Evolutionary conservation across 2,329 filamentous ascomycete genomes (phyloP).

Genomic region (Drechmeria coniospora): DNA sequence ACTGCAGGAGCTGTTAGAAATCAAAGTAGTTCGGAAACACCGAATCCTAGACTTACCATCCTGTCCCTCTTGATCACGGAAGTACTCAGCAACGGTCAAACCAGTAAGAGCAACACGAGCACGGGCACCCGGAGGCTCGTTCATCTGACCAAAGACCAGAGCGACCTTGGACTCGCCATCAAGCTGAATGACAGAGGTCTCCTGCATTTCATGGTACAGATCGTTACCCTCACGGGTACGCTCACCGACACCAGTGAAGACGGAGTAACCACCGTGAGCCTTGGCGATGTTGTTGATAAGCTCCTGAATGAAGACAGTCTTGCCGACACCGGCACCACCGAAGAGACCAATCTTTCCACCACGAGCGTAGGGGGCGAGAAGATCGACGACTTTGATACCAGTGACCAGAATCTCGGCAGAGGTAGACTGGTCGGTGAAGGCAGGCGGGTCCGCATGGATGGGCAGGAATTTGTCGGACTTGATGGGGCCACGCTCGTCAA

Average conservation of each 20-base stretch:
- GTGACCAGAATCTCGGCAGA: constrained; percentile 92
- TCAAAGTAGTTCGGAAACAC: neutral
- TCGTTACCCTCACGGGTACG: constrained; percentile 99
- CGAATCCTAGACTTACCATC: constrained; percentile 45
- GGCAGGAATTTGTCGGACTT: constrained; percentile 76
- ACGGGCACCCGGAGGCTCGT: constrained; percentile 98
- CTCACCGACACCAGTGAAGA: constrained; percentile 99
- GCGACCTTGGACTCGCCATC: constrained; percentile 99
- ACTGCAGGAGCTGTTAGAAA: constrained; percentile 30
- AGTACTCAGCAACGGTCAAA: constrained; percentile 67
- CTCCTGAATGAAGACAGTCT: constrained; percentile 99
- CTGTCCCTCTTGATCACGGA: constrained; percentile 63
- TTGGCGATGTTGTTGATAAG: constrained; percentile 99
- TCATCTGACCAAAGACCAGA: constrained; percentile 99
- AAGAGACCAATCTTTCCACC: constrained; percentile 99
- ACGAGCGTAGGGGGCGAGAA: constrained; percentile 97
- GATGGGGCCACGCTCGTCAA: constrained; percentile 98
- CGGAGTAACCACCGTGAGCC: constrained; percentile 99
- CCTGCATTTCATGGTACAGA: constrained; percentile 99
- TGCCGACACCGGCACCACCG: constrained; percentile 99
- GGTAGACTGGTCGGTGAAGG: constrained; percentile 92
- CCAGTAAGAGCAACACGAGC: constrained; percentile 98
- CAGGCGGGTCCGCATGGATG: constrained; percentile 88
- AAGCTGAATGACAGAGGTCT: constrained; percentile 98
- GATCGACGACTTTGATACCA: constrained; percentile 99